Percentiles rank a stretch among this genome's conserved stretches.
Conservation (phyloP, 164 flowering plant species). For the Malania oleifera region DNA sequence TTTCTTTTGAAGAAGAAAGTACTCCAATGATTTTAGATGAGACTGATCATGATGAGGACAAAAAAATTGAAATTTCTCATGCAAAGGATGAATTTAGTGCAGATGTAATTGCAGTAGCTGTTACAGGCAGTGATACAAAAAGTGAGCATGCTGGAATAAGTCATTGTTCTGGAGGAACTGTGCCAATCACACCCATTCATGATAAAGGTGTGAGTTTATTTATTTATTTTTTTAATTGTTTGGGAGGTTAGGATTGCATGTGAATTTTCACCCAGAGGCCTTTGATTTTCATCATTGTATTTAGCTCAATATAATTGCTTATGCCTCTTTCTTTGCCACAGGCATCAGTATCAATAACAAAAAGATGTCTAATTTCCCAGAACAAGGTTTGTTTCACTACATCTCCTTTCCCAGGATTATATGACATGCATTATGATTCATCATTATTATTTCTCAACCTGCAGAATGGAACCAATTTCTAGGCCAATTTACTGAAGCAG, state of each 20-base stretch:
- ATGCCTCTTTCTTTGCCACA: background rate
- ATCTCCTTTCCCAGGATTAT: background rate
- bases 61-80: background rate
- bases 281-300: background rate
- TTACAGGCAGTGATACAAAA: background rate
- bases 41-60: background rate
- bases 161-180: background rate
- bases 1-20: background rate
- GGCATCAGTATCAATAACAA: background rate
- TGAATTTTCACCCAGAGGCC: too few relatives aligned
- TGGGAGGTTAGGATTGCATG: too few relatives aligned
- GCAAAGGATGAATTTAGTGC: background rate
- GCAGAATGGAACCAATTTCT: conserved; percentile 4
- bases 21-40: background rate
- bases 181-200: background rate
- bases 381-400: conserved; percentile 1
- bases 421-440: background rate
- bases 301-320: background rate
- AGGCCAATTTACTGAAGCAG: too few relatives aligned
- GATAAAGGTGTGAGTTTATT: background rate
- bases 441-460: background rate
- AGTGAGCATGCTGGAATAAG: background rate
- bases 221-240: background rate
- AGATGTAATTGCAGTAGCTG: background rate
- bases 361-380: background rate